phyloP scores from a whole-genome alignment of 768 basidiomycete genomes.

The Tylopilus intermedius region DNA sequence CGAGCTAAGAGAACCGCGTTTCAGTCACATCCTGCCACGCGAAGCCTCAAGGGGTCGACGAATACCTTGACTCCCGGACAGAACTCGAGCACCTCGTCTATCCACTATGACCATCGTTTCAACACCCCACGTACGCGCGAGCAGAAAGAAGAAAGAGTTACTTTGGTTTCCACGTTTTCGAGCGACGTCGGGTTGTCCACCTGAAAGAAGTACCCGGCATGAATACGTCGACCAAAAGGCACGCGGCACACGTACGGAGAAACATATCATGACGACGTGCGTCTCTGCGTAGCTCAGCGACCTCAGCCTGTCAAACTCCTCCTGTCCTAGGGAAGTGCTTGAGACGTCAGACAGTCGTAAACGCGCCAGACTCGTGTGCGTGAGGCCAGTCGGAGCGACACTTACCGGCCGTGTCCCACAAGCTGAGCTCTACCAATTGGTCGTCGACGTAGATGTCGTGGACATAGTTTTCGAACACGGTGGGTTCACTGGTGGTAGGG shows the following conservation, averaged over 20 bases:
- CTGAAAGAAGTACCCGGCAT: slow-evolving; percentile 31
- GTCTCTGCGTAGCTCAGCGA: slow-evolving; percentile 97
- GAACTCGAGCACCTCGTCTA: slow-evolving; percentile 86
- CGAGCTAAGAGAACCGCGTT: slow-evolving; percentile 45
- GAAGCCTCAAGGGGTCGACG: slow-evolving; percentile 6
- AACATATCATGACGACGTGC: slow-evolving; percentile 93
- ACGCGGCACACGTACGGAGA: slow-evolving; percentile 57
- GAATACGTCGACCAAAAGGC: neutral
- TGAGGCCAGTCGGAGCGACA: neutral
- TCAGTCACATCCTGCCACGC: slow-evolving; percentile 2
- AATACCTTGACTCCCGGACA: slow-evolving; percentile 91
- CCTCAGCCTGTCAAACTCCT: slow-evolving; percentile 90
- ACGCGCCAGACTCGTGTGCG: slow-evolving; percentile 2
- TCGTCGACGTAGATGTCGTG: slow-evolving; percentile 86
- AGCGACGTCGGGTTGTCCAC: slow-evolving; percentile 93
- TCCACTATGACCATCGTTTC: slow-evolving; percentile 59
- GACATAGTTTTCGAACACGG: slow-evolving; percentile 97
- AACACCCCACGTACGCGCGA: neutral
- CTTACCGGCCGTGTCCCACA: slow-evolving; percentile 97
- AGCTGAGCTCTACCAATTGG: slow-evolving; percentile 79
- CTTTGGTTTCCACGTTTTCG: slow-evolving; percentile 94
- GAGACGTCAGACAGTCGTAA: slow-evolving; percentile 28
- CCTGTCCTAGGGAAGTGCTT: slow-evolving; percentile 63
- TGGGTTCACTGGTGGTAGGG: slow-evolving; percentile 61
- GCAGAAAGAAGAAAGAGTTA: slow-evolving; percentile 22